A percentile compares a stretch with the other conserved stretches of the same genome.
Evolutionary conservation across 345 rosid genomes (phyloP).

Genomic region (Litchi chinensis): DNA sequence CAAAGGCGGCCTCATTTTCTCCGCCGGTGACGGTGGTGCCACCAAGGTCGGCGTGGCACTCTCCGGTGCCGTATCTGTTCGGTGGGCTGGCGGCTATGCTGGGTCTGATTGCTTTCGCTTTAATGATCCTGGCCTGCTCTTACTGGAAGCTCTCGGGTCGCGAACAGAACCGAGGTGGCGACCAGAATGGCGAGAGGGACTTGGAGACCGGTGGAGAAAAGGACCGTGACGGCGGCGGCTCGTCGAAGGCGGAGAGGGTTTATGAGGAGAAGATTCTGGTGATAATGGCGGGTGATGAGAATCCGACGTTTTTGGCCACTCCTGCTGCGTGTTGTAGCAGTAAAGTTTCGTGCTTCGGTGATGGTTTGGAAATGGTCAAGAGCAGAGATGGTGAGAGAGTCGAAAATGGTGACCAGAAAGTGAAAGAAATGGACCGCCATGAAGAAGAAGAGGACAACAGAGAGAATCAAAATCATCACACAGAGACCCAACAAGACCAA

Average conservation of each 20-base stretch:
- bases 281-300: constrained; percentile 73
- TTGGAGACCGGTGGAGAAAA: constrained; percentile 42
- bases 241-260: constrained; percentile 29
- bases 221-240: constrained; percentile 41
- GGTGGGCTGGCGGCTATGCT: constrained; percentile 84
- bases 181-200: constrained; percentile 22
- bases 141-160: constrained; percentile 58
- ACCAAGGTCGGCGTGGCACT: constrained; percentile 71
- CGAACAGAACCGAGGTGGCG: constrained; percentile 22
- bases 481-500: constrained; percentile 22
- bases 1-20: constrained; percentile 18
- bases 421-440: constrained; percentile 29
- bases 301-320: constrained; percentile 72
- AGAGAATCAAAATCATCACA: constrained; percentile 20
- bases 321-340: constrained; percentile 48
- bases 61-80: constrained; percentile 78
- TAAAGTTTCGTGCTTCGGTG: constrained; percentile 41
- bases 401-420: constrained; percentile 37
- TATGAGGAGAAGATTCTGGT: constrained; percentile 71
- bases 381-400: constrained; percentile 25
- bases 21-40: constrained; percentile 22
- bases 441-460: constrained; percentile 10
- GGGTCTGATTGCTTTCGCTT: constrained; percentile 73
- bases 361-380: constrained; percentile 29
- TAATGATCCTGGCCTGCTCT: constrained; percentile 75